Evolutionary conservation across 495 filamentous ascomycete genomes (phyloP).

Genomic region (Xylaria bambusicola): DNA sequence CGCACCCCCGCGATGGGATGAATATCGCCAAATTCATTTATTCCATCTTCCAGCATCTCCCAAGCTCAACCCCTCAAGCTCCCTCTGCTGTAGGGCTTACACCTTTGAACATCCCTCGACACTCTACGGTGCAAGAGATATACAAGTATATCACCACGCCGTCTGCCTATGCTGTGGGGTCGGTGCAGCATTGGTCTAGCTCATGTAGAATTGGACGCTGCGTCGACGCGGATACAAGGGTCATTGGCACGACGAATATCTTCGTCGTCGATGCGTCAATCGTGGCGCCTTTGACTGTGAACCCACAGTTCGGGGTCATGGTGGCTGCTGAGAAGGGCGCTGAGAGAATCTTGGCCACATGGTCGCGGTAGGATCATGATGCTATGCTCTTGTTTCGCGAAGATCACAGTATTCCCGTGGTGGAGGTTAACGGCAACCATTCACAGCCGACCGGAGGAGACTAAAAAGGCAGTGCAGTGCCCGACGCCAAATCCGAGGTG

Average conservation of each 20-base stretch:
- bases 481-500: too few relatives aligned
- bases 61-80: slow-evolving; percentile 27
- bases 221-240: slow-evolving; percentile 38
- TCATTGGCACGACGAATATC: slow-evolving; percentile 38
- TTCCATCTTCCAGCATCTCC: slow-evolving; percentile 38
- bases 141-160: slow-evolving; percentile 39
- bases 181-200: slow-evolving; percentile 45
- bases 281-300: slow-evolving; percentile 39
- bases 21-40: slow-evolving; percentile 46
- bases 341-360: slow-evolving; percentile 37
- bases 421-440: too few relatives aligned
- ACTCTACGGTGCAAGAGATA: slow-evolving; percentile 36
- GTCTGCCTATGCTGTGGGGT: slow-evolving; percentile 39
- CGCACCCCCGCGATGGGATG: slow-evolving; percentile 35
- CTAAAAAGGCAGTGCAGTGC: too few relatives aligned
- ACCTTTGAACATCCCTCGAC: slow-evolving; percentile 38
- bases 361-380: background rate
- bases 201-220: slow-evolving; percentile 41
- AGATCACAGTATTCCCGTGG: too few relatives aligned
- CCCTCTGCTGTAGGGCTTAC: slow-evolving; percentile 31
- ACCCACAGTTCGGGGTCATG: slow-evolving; percentile 46
- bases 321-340: slow-evolving; percentile 41
- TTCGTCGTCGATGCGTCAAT: slow-evolving; percentile 46
- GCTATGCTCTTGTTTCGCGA: too few relatives aligned
- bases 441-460: too few relatives aligned